phyloP scores from a whole-genome alignment of 371 early-diverging fungal species.

The Apophysomyces variabilis region DNA sequence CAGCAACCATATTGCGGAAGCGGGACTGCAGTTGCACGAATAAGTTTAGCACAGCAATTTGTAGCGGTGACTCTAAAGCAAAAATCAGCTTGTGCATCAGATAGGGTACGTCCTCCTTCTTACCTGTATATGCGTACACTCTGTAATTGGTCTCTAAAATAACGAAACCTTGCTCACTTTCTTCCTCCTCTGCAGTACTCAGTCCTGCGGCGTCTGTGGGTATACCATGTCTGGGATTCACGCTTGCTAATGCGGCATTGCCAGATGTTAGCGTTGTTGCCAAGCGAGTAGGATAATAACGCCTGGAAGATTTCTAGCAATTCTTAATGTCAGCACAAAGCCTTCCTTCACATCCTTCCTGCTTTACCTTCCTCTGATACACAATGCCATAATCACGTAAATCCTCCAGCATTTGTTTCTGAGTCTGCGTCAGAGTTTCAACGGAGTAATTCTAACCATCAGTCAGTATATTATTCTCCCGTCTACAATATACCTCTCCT shows the following conservation, averaged over 20 bases:
- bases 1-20: conserved; percentile 96
- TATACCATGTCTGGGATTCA: conserved; percentile 10
- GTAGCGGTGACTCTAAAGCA: conserved; percentile 82
- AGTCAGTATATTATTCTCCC: not conserved
- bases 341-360: not conserved
- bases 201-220: conserved; percentile 24
- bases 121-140: conserved; percentile 95
- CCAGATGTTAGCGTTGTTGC: conserved; percentile 92
- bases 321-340: not conserved
- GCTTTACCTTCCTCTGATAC: conserved; percentile 78
- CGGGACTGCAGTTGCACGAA: conserved; percentile 87
- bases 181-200: conserved; percentile 41
- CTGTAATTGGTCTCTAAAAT: conserved; percentile 93
- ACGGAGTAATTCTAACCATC: conserved; percentile 75
- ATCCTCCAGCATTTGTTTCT: conserved; percentile 86
- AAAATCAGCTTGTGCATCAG: not conserved
- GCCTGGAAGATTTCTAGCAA: conserved; percentile 62
- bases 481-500: conserved; percentile 64
- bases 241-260: conserved; percentile 48
- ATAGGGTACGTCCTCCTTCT: not conserved
- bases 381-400: conserved; percentile 89
- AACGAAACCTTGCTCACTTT: conserved; percentile 74
- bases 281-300: conserved; percentile 92
- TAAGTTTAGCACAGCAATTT: conserved; percentile 95
- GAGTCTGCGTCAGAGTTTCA: conserved; percentile 82